A percentile compares a stretch with the other conserved stretches of the same genome.
These are phyloP conservation scores for Laguncularia racemosa DNA, from an alignment of 345 rosid species.

Conservation along the genomic window DNA sequence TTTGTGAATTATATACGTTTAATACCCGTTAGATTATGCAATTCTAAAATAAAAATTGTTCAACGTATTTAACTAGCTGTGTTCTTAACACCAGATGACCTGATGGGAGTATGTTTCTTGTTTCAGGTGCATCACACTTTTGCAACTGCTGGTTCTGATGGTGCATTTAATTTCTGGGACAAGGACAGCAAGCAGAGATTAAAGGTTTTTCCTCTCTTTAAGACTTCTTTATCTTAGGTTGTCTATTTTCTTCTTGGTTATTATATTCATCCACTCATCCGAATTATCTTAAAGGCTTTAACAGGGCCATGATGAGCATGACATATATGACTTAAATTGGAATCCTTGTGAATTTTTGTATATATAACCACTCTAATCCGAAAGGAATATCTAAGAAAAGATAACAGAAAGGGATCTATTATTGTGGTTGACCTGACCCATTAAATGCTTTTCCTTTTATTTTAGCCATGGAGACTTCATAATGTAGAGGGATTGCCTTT, in stretches of 20 bases:
- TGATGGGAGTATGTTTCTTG: conserved; percentile 10
- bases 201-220: conserved; percentile 45
- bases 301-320: no score
- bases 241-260: background rate
- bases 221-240: background rate
- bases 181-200: conserved; percentile 98
- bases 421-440: no score
- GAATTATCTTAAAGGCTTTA: no score
- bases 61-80: background rate
- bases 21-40: no score
- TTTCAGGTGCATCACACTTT: conserved; percentile 85
- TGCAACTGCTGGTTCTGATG: conserved; percentile 98
- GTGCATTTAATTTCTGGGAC: conserved; percentile 98
- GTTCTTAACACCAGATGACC: background rate
- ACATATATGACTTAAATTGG: no score
- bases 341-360: no score
- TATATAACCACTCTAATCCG: no score
- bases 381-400: no score
- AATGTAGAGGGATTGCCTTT: background rate
- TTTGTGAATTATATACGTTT: background rate
- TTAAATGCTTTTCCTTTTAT: background rate
- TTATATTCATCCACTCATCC: background rate
- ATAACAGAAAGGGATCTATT: no score
- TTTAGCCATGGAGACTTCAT: background rate
- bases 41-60: background rate